phyloP scores from a whole-genome alignment of 306 rosid genomes.

The Cercis canadensis region DNA sequence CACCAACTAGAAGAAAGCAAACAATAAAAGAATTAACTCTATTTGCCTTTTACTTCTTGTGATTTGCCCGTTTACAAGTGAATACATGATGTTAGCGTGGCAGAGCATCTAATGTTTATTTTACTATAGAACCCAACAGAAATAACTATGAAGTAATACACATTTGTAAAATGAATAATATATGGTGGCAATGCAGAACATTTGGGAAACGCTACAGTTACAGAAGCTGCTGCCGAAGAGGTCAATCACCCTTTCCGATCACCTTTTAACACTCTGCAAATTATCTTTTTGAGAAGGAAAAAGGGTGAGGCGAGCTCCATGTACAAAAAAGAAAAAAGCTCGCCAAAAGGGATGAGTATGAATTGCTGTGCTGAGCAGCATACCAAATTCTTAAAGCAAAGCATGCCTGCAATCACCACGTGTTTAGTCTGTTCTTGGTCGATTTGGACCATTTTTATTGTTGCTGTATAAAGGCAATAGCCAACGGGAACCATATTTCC shows the following conservation, averaged over 20 bases:
- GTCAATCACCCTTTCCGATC: conserved; percentile 30
- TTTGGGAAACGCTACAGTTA: conserved; percentile 14
- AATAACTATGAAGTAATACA: conserved; percentile 28
- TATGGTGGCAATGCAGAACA: conserved; percentile 28
- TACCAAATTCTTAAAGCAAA: too few species aligned
- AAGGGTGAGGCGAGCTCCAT: conserved; percentile 18
- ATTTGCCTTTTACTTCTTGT: neutral
- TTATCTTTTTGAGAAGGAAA: conserved; percentile 14
- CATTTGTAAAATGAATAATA: conserved; percentile 14
- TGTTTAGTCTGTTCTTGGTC: conserved; percentile 78
- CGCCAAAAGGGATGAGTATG: conserved; percentile 34
- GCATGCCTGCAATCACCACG: too few species aligned
- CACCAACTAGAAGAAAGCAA: neutral
- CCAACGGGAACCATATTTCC: conserved; percentile 74
- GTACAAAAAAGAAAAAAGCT: conserved; percentile 33
- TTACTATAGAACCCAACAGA: conserved; percentile 24
- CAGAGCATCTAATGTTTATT: conserved; percentile 1
- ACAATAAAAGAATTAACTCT: conserved; percentile 22
- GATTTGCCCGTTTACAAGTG: conserved; percentile 15
- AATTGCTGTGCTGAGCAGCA: too few species aligned
- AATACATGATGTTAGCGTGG: neutral
- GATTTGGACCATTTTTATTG: conserved; percentile 60
- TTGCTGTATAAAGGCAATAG: conserved; percentile 71
- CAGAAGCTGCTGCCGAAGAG: conserved; percentile 9
- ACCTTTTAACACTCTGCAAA: conserved; percentile 14